Evolutionary conservation across 2,329 filamentous ascomycete genomes (phyloP).

Genomic region (Kalmusia sp.): DNA sequence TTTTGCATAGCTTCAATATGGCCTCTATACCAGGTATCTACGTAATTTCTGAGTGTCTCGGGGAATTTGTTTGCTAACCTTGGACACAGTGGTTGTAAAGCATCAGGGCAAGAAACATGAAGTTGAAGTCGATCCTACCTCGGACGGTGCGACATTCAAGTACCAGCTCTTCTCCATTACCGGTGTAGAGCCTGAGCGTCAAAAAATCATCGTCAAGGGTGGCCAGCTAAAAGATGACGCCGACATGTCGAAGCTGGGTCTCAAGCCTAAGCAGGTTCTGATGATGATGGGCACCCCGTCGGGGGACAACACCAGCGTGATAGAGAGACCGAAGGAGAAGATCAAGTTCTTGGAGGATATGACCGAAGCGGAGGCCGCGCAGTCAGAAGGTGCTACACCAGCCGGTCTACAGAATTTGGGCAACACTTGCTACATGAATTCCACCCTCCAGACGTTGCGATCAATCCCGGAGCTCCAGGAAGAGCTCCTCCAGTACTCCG

Average conservation of each 20-base stretch:
- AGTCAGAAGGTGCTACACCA: conserved; percentile 82
- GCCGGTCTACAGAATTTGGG: conserved; percentile 90
- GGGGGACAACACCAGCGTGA: conserved; percentile 65
- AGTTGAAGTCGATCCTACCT: conserved; percentile 84
- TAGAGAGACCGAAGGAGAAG: conserved; percentile 76
- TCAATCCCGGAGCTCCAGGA: conserved; percentile 90
- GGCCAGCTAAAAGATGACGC: conserved; percentile 96
- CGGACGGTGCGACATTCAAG: conserved; percentile 92
- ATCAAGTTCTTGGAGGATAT: conserved; percentile 96
- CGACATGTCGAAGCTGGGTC: conserved; percentile 79
- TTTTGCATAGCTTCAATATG: conserved; percentile 31
- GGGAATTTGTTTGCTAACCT: conserved; percentile 27
- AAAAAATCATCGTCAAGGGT: conserved; percentile 95
- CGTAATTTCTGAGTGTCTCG: background rate
- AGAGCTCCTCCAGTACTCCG: conserved; percentile 70
- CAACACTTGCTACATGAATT: conserved; percentile 99
- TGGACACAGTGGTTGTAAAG: conserved; percentile 79
- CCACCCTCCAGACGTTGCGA: conserved; percentile 89
- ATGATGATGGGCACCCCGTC: conserved; percentile 97
- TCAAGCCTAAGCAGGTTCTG: conserved; percentile 85
- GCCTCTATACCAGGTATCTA: conserved; percentile 45
- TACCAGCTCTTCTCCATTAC: conserved; percentile 95
- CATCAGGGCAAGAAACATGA: conserved; percentile 96
- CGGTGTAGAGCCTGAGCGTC: conserved; percentile 92
- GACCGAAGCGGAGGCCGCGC: conserved; percentile 90